Evolutionary conservation across 805 yeast genomes (phyloP).

Genomic region (Candida odintsovae): DNA sequence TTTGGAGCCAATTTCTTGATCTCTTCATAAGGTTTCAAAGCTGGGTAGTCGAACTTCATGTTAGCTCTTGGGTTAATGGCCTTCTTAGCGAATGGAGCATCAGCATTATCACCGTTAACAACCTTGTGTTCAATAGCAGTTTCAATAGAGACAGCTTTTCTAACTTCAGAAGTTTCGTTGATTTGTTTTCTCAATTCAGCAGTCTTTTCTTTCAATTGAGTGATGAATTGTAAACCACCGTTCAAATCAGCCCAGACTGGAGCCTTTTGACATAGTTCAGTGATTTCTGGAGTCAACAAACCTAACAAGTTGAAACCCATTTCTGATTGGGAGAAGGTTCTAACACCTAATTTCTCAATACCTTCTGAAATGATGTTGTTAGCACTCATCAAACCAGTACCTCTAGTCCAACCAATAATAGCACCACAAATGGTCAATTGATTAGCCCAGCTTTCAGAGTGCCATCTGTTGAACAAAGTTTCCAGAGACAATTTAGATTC

Average conservation of each 20-base stretch:
- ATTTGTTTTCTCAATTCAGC: constrained; percentile 66
- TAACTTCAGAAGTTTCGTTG: constrained; percentile 81
- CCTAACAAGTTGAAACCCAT: constrained; percentile 99
- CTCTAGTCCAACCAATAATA: constrained; percentile 99
- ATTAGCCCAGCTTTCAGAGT: constrained; percentile 93
- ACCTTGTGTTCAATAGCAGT: constrained; percentile 78
- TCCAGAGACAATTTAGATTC: constrained; percentile 95
- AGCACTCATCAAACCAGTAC: constrained; percentile 97
- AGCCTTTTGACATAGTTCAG: constrained; percentile 80
- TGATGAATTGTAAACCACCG: constrained; percentile 95
- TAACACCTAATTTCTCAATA: constrained; percentile 89
- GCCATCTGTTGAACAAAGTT: constrained; percentile 97
- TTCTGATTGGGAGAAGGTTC: constrained; percentile 97
- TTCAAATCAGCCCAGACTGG: constrained; percentile 98
- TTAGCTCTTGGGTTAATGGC: constrained; percentile 90
- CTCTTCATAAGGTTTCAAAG: constrained; percentile 68
- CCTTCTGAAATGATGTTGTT: constrained; percentile 98
- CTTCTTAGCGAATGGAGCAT: constrained; percentile 74
- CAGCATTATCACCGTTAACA: constrained; percentile 83
- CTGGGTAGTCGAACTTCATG: constrained; percentile 91
- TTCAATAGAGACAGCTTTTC: constrained; percentile 94
- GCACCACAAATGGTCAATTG: constrained; percentile 98
- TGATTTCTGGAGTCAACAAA: constrained; percentile 80
- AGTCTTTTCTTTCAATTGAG: constrained; percentile 85
- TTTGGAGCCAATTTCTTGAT: constrained; percentile 65